phyloP scores from a whole-genome alignment of 78 protist species.

The Neovahlkampfia damariscottae region DNA sequence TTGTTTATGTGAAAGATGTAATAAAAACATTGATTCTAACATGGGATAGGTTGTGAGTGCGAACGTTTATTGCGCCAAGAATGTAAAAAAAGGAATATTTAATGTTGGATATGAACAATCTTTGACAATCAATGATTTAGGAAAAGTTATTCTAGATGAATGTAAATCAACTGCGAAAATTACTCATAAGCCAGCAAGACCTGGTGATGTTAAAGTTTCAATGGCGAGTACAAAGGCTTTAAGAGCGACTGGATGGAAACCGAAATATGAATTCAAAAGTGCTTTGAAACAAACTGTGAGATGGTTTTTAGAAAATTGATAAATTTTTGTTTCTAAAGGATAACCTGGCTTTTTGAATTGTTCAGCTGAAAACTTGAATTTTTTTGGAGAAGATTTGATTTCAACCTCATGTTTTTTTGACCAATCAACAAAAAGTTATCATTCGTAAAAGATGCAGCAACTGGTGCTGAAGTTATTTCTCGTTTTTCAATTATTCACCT shows the following conservation, averaged over 20 bases:
- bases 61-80: neutral
- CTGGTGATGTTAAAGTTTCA: constrained; percentile 28
- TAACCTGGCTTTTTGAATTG: no score
- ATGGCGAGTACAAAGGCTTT: neutral
- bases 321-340: no score
- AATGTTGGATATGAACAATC: constrained; percentile 16
- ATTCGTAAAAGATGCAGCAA: no score
- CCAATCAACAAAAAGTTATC: no score
- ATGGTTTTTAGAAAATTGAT: no score
- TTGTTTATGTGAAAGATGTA: constrained; percentile 20
- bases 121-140: constrained; percentile 9
- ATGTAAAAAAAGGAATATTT: neutral
- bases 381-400: no score
- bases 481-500: no score
- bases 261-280: neutral
- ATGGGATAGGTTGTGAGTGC: constrained; percentile 19
- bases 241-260: neutral
- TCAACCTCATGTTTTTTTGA: no score
- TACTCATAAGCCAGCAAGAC: neutral
- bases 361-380: no score
- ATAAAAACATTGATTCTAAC: no score
- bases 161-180: neutral
- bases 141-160: neutral
- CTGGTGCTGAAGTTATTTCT: no score
- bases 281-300: neutral